These are phyloP conservation scores for Terana coerulea DNA, from an alignment of 768 basidiomycete species.

Conservation along the genomic window DNA sequence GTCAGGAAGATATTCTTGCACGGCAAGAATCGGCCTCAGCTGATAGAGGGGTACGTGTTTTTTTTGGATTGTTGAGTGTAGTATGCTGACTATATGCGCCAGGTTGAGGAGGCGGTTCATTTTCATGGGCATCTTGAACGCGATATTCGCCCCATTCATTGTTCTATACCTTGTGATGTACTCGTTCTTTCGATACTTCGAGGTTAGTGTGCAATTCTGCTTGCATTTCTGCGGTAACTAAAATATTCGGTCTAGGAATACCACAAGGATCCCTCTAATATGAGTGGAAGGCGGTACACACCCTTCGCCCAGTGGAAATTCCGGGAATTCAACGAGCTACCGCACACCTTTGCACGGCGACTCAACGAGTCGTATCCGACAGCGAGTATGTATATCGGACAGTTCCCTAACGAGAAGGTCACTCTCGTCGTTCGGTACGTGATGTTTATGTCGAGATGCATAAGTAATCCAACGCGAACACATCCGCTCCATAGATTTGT, in stretches of 20 bases:
- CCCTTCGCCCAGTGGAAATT: constrained; percentile 98
- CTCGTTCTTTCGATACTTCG: constrained; percentile 99
- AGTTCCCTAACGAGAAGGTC: constrained; percentile 94
- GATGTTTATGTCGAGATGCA: background rate
- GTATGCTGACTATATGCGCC: constrained; percentile 7
- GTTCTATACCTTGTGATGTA: constrained; percentile 95
- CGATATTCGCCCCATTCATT: constrained; percentile 94
- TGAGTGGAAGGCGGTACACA: constrained; percentile 90
- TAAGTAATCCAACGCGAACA: no score
- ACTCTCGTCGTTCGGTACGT: constrained; percentile 85
- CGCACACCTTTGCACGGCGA: constrained; percentile 85
- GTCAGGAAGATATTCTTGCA: constrained; percentile 92
- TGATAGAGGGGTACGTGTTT: constrained; percentile 77
- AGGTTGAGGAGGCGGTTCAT: constrained; percentile 85
- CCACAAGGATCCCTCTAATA: constrained; percentile 95
- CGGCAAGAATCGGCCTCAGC: constrained; percentile 67
- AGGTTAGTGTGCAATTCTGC: constrained; percentile 50
- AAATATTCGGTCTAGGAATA: constrained; percentile 66
- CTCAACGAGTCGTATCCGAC: constrained; percentile 85
- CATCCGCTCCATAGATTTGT: constrained; percentile 61
- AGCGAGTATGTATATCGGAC: constrained; percentile 94
- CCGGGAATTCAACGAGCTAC: constrained; percentile 96
- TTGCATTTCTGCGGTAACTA: background rate
- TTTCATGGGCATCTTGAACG: constrained; percentile 96
- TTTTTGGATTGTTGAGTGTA: background rate